A percentile compares a stretch with the other conserved stretches of the same genome.
These are phyloP conservation scores for Tricholomella constricta DNA, from an alignment of 768 basidiomycete species.

Conservation along the genomic window DNA sequence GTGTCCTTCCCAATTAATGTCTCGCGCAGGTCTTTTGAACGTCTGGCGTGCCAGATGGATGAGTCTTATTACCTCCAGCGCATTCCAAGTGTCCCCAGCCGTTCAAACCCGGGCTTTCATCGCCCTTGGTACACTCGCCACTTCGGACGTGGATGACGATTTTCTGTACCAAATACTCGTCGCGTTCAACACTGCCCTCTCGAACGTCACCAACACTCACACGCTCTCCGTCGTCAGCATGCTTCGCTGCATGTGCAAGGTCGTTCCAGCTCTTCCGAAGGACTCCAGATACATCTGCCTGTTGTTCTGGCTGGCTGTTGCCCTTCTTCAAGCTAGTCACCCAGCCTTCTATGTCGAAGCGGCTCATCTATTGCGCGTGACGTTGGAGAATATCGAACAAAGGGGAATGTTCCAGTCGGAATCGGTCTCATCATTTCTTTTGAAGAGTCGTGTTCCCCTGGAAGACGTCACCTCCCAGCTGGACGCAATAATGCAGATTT, in stretches of 20 bases:
- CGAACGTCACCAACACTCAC: slow-evolving; percentile 67
- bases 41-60: slow-evolving; percentile 95
- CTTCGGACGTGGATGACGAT: slow-evolving; percentile 88
- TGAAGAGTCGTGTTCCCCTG: slow-evolving; percentile 65
- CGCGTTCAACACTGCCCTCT: slow-evolving; percentile 74
- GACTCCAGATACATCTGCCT: slow-evolving; percentile 73
- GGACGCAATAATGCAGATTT: slow-evolving; percentile 71
- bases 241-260: slow-evolving; percentile 80
- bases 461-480: slow-evolving; percentile 71
- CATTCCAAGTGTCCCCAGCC: slow-evolving; percentile 86
- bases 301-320: slow-evolving; percentile 88
- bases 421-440: slow-evolving; percentile 55
- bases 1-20: background rate
- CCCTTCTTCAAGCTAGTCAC: slow-evolving; percentile 78
- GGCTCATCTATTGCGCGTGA: slow-evolving; percentile 61
- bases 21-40: slow-evolving; percentile 65
- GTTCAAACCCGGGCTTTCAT: slow-evolving; percentile 90
- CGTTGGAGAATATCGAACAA: slow-evolving; percentile 63
- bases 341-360: slow-evolving; percentile 71
- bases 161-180: slow-evolving; percentile 92
- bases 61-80: slow-evolving; percentile 83
- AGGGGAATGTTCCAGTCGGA: slow-evolving; percentile 58
- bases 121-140: slow-evolving; percentile 79
- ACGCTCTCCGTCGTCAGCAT: slow-evolving; percentile 80
- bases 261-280: slow-evolving; percentile 68